Evolutionary conservation across 345 rosid species (phyloP).

Genomic region (Dovyalis caffra): DNA sequence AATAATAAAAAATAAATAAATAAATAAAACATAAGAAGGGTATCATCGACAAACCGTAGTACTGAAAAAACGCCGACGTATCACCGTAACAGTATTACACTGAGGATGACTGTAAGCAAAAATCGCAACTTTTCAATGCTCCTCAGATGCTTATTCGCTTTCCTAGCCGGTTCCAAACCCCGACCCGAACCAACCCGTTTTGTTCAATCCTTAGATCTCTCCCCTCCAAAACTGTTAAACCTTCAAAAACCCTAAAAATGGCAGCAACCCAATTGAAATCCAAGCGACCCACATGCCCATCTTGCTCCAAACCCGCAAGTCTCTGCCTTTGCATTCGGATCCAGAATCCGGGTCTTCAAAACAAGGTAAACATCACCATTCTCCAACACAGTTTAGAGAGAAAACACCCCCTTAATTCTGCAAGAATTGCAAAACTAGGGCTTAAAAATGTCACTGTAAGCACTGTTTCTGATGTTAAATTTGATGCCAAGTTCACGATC

Average conservation of each 20-base stretch:
- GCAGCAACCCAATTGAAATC: conserved; percentile 33
- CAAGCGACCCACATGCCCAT: conserved; percentile 62
- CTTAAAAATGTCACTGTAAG: conserved; percentile 53
- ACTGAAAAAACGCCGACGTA: too few relatives aligned
- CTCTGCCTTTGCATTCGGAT: conserved; percentile 68
- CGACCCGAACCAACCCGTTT: conserved; percentile 7
- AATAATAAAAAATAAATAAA: too few relatives aligned
- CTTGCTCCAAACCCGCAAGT: conserved; percentile 60
- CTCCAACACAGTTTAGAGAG: conserved; percentile 79
- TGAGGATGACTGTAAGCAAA: too few relatives aligned
- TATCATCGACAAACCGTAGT: too few relatives aligned
- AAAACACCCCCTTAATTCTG: conserved; percentile 77
- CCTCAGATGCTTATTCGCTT: conserved; percentile 21
- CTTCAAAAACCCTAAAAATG: conserved; percentile 41
- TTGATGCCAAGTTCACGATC: conserved; percentile 51
- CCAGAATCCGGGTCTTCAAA: conserved; percentile 47
- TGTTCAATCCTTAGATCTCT: conserved; percentile 10
- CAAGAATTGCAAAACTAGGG: conserved; percentile 71
- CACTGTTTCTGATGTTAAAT: conserved; percentile 60
- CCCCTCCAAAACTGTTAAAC: not conserved
- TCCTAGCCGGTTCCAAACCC: conserved; percentile 24
- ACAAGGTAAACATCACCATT: conserved; percentile 63
- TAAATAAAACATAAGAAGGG: too few relatives aligned
- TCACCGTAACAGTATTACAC: too few relatives aligned
- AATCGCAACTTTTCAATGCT: not conserved